A percentile compares a stretch with the other conserved stretches of the same genome.
Evolutionary conservation across 2,329 filamentous ascomycete genomes (phyloP).

Genomic region (Penicillium sp.): DNA sequence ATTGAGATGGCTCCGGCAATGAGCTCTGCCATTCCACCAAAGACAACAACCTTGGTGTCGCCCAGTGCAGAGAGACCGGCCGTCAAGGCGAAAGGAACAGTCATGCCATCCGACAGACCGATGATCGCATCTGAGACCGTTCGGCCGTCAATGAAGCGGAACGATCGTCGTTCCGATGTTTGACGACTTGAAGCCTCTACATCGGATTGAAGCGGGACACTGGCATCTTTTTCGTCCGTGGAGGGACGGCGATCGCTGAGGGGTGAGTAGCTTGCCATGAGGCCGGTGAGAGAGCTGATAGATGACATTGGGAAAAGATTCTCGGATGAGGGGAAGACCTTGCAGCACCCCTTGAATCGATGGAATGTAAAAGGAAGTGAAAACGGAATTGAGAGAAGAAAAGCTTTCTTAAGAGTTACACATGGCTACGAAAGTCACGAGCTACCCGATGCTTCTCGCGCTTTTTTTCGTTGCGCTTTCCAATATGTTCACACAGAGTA

Average conservation of each 20-base stretch:
- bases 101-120: slow-evolving; percentile 76
- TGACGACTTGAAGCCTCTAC: slow-evolving; percentile 16
- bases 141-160: slow-evolving; percentile 37
- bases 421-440: not conserved
- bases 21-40: slow-evolving; percentile 73
- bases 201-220: slow-evolving; percentile 18
- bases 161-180: slow-evolving; percentile 25
- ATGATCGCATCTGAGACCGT: slow-evolving; percentile 65
- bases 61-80: slow-evolving; percentile 66
- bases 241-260: slow-evolving; percentile 20
- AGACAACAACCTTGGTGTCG: slow-evolving; percentile 67
- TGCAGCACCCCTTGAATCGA: slow-evolving; percentile 9
- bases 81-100: slow-evolving; percentile 76
- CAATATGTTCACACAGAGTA: not conserved
- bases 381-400: not conserved
- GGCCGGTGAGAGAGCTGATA: slow-evolving; percentile 30
- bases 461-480: too few relatives aligned
- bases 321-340: not conserved
- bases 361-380: slow-evolving; percentile 4
- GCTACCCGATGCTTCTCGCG: not conserved
- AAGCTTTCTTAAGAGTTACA: not conserved
- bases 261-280: slow-evolving; percentile 33
- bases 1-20: slow-evolving; percentile 76
- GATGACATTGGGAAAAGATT: slow-evolving; percentile 27
- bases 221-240: slow-evolving; percentile 31